phyloP scores from a whole-genome alignment of 2,329 filamentous ascomycete species.

The Exophiala oligosperma region DNA sequence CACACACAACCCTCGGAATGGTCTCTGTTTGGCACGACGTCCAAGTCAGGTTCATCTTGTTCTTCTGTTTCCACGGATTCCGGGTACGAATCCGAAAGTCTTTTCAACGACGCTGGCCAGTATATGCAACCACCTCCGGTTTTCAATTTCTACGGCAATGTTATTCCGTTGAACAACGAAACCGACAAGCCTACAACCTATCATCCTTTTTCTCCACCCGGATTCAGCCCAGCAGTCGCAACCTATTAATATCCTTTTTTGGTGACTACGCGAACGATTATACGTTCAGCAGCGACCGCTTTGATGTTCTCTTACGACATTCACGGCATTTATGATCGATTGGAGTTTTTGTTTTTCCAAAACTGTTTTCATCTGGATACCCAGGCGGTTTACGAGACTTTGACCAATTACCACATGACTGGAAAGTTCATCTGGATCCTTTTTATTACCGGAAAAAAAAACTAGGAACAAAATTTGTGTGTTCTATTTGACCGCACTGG shows the following conservation, averaged over 20 bases:
- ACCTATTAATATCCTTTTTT: conserved; percentile 22
- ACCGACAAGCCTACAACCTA: conserved; percentile 23
- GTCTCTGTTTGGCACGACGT: conserved; percentile 27
- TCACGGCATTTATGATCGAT: conserved; percentile 20
- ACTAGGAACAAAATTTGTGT: too few relatives aligned
- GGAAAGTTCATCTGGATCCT: neutral
- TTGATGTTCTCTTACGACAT: conserved; percentile 23
- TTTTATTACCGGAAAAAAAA: neutral
- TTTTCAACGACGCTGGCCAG: conserved; percentile 20
- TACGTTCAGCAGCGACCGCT: conserved; percentile 19
- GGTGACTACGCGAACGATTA: conserved; percentile 2
- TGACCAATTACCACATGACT: neutral
- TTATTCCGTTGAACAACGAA: conserved; percentile 27
- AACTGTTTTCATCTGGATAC: conserved; percentile 13
- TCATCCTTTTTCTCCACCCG: conserved; percentile 10
- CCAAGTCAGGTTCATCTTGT: conserved; percentile 29
- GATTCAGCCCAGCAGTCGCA: conserved; percentile 23
- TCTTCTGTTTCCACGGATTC: conserved; percentile 30
- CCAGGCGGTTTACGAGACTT: conserved; percentile 14
- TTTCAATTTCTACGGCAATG: conserved; percentile 31
- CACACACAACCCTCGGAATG: conserved; percentile 27
- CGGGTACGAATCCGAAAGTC: conserved; percentile 29
- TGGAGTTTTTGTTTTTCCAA: conserved; percentile 2
- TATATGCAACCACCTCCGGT: conserved; percentile 14
- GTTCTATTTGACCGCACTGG: neutral